Evolutionary conservation across 805 yeast species (phyloP).

Genomic region (Cyberlindnera maritima): DNA sequence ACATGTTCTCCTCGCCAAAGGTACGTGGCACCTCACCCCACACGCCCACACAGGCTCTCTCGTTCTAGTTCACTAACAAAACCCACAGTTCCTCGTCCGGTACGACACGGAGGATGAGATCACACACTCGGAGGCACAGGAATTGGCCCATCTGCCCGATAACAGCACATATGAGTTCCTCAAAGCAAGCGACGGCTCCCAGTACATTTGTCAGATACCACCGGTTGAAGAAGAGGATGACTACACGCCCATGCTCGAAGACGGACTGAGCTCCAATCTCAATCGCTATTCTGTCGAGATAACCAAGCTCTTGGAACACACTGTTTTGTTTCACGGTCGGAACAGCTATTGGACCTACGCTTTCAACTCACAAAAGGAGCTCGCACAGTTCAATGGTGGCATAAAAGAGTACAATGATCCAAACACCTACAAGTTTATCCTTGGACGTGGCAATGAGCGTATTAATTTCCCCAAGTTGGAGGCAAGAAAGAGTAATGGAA

Average conservation of each 20-base stretch:
- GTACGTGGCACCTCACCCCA: slow-evolving; percentile 11
- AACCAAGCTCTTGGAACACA: background rate
- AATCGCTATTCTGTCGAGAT: background rate
- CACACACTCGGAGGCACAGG: slow-evolving; percentile 9
- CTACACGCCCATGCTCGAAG: background rate
- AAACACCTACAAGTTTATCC: slow-evolving; percentile 1
- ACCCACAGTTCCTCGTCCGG: slow-evolving; percentile 17
- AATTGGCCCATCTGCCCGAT: background rate
- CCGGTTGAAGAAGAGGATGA: background rate
- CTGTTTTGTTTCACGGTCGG: background rate
- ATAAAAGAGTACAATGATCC: background rate
- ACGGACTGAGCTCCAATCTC: background rate
- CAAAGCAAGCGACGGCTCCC: background rate
- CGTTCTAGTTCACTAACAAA: slow-evolving; percentile 1
- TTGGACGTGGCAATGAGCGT: slow-evolving; percentile 5
- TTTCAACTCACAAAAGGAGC: slow-evolving; percentile 6
- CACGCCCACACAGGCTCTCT: too few relatives aligned
- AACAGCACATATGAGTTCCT: slow-evolving; percentile 6
- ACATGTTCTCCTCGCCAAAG: slow-evolving; percentile 21
- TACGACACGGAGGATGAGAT: slow-evolving; percentile 3
- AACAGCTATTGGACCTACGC: slow-evolving; percentile 23
- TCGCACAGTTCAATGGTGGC: slow-evolving; percentile 19
- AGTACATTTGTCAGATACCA: slow-evolving; percentile 16
- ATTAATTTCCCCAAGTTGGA: background rate
- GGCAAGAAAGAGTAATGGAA: slow-evolving; percentile 11